Evolutionary conservation across 192 early-diverging fungal genomes (phyloP).

Genomic region (Backusella parvicylindrica): DNA sequence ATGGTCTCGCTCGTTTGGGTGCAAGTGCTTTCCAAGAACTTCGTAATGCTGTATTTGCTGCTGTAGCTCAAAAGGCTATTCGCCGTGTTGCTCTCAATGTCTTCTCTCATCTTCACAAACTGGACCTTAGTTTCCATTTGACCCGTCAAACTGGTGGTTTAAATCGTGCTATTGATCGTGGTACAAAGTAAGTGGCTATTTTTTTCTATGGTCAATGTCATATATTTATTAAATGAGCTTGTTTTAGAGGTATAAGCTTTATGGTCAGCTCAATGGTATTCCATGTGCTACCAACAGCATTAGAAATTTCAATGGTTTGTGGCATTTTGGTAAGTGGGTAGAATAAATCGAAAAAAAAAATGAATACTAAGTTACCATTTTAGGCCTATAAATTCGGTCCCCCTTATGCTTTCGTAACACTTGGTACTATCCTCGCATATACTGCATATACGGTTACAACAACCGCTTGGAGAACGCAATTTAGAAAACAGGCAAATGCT

Average conservation of each 20-base stretch:
- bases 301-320: conserved; percentile 96
- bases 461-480: conserved; percentile 81
- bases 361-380: conserved; percentile 38
- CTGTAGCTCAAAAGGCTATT: conserved; percentile 92
- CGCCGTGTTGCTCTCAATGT: conserved; percentile 81
- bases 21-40: conserved; percentile 82
- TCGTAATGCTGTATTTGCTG: conserved; percentile 90
- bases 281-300: conserved; percentile 89
- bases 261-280: conserved; percentile 93
- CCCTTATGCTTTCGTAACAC: conserved; percentile 52
- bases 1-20: conserved; percentile 88
- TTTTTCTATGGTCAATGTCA: neutral
- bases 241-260: conserved; percentile 86
- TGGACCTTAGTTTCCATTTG: conserved; percentile 93
- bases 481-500: conserved; percentile 88
- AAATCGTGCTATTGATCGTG: conserved; percentile 94
- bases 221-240: neutral
- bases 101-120: conserved; percentile 83
- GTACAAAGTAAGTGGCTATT: conserved; percentile 53
- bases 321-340: conserved; percentile 74
- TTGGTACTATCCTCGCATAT: conserved; percentile 73
- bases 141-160: conserved; percentile 95
- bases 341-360: conserved; percentile 23
- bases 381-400: conserved; percentile 53
- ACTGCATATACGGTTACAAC: conserved; percentile 83